These are phyloP conservation scores for Rhodosporidiobolus sp. DNA, from an alignment of 768 basidiomycete species.

Conservation along the genomic window DNA sequence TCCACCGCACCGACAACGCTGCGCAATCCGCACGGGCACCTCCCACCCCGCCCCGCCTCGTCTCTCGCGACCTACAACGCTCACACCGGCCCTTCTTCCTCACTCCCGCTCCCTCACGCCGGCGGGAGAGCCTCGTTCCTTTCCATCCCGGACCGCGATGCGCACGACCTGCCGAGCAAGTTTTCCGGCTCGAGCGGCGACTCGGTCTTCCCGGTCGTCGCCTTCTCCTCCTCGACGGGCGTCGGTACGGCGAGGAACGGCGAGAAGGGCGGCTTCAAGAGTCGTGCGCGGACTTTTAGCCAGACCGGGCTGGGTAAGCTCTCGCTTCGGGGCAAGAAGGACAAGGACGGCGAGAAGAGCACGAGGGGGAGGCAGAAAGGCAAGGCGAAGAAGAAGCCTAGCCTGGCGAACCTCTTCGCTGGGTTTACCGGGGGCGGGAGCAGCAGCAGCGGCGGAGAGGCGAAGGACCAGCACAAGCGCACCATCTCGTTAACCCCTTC, in stretches of 20 bases:
- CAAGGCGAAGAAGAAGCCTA: constrained; percentile 6
- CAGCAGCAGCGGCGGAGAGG: not conserved
- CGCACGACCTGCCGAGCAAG: constrained; percentile 9
- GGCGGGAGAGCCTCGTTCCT: too few species aligned
- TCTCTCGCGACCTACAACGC: not conserved
- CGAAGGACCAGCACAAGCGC: not conserved
- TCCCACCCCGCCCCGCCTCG: not conserved
- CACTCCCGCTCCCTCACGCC: not conserved
- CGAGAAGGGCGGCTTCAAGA: not conserved
- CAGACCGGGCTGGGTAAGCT: constrained; percentile 7
- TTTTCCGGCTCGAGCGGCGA: constrained; percentile 31
- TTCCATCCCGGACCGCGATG: not conserved
- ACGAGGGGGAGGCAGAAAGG: not conserved
- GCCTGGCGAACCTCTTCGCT: constrained; percentile 26
- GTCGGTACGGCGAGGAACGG: not conserved
- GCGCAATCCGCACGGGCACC: not conserved
- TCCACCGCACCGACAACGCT: not conserved
- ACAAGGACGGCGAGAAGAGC: not conserved
- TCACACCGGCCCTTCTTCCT: not conserved
- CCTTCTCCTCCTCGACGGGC: not conserved
- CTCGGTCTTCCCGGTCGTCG: constrained; percentile 12
- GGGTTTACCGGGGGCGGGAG: not conserved
- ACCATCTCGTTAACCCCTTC: not conserved
- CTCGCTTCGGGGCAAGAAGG: constrained; percentile 1
- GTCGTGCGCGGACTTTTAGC: constrained; percentile 16